A percentile compares a stretch with the other conserved stretches of the same genome.
Evolutionary conservation across 768 basidiomycete species (phyloP).

Genomic region (Collybia sordida): DNA sequence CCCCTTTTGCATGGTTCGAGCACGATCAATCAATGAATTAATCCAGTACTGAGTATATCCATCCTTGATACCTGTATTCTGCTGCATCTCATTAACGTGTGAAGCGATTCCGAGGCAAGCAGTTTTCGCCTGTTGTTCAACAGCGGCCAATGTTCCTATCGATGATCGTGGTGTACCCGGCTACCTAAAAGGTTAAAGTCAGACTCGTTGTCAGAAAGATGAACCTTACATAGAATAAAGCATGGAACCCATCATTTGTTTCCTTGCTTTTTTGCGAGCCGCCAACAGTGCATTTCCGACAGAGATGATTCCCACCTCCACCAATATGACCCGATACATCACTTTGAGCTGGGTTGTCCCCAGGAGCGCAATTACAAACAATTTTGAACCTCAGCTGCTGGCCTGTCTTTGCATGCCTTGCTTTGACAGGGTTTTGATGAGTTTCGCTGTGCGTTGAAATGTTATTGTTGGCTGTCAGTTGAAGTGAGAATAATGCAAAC

Average conservation of each 20-base stretch:
- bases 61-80: slow-evolving; percentile 37
- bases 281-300: slow-evolving; percentile 37
- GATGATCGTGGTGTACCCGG: slow-evolving; percentile 19
- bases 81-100: slow-evolving; percentile 25
- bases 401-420: slow-evolving; percentile 24
- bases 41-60: slow-evolving; percentile 38
- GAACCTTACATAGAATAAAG: slow-evolving; percentile 27
- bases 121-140: slow-evolving; percentile 27
- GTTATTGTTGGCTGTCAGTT: too few relatives aligned
- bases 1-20: slow-evolving; percentile 16
- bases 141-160: slow-evolving; percentile 13
- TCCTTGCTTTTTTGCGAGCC: slow-evolving; percentile 30
- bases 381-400: slow-evolving; percentile 23
- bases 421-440: slow-evolving; percentile 26
- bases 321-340: slow-evolving; percentile 39
- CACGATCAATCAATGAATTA: slow-evolving; percentile 24
- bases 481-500: slow-evolving; percentile 10
- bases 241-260: slow-evolving; percentile 30
- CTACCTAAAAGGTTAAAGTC: slow-evolving; percentile 14
- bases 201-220: not conserved
- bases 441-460: too few relatives aligned
- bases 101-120: slow-evolving; percentile 32
- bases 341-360: slow-evolving; percentile 40
- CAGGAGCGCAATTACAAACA: slow-evolving; percentile 25
- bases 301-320: slow-evolving; percentile 35